A percentile compares a stretch with the other conserved stretches of the same genome.
Evolutionary conservation across 306 rosid genomes (phyloP).

Genomic region (Parietaria judaica): DNA sequence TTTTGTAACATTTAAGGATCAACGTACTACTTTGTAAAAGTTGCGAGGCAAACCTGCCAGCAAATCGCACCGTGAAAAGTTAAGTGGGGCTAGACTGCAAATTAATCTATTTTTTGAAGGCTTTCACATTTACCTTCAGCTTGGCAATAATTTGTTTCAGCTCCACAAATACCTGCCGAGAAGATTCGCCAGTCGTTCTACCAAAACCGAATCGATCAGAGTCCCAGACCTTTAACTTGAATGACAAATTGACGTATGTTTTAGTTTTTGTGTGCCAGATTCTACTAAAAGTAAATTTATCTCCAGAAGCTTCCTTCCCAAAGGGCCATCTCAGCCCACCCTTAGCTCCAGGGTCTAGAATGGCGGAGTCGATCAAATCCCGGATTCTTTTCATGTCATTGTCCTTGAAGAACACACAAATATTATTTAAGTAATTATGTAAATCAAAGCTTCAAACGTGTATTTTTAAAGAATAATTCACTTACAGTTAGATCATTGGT

Average conservation of each 20-base stretch:
- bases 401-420: slow-evolving; percentile 26
- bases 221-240: slow-evolving; percentile 35
- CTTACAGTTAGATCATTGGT: slow-evolving; percentile 29
- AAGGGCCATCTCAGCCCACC: slow-evolving; percentile 63
- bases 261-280: slow-evolving; percentile 32
- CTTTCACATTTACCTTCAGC: slow-evolving; percentile 22
- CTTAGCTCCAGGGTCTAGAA: slow-evolving; percentile 40
- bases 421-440: not conserved
- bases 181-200: slow-evolving; percentile 31
- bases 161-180: slow-evolving; percentile 29
- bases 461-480: not conserved
- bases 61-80: no score
- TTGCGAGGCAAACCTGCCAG: no score
- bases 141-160: slow-evolving; percentile 26
- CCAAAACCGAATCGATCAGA: slow-evolving; percentile 41
- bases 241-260: slow-evolving; percentile 20
- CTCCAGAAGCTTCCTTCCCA: slow-evolving; percentile 35
- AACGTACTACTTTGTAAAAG: no score
- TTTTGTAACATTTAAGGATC: no score
- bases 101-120: no score
- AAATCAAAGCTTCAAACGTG: not conserved
- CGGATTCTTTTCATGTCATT: slow-evolving; percentile 40
- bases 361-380: slow-evolving; percentile 36
- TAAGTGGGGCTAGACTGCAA: no score
- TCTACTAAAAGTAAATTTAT: slow-evolving; percentile 33